These are phyloP conservation scores for Aphanomyces stellatus DNA, from an alignment of 352 stramenopile genomes.

Conservation along the genomic window DNA sequence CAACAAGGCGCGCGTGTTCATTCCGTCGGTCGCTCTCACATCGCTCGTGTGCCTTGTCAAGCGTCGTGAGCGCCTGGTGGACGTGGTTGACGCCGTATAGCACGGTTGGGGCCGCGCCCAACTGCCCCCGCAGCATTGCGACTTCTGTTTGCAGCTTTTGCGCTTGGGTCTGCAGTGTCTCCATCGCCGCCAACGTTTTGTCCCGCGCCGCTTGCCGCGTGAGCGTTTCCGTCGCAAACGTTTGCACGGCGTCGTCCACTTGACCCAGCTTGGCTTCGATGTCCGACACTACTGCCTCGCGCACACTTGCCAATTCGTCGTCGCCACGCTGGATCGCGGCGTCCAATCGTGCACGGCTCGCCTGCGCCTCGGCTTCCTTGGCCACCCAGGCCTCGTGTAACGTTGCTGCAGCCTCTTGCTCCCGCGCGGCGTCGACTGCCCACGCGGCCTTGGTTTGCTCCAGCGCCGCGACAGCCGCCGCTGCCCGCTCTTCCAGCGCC, in stretches of 20 bases:
- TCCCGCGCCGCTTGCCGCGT: constrained; percentile 35
- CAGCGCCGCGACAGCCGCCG: no score
- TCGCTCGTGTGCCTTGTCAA: not conserved
- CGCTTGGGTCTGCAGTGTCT: not conserved
- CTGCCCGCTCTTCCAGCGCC: no score
- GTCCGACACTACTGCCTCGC: constrained; percentile 28
- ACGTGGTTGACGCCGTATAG: constrained; percentile 13
- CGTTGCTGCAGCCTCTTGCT: no score
- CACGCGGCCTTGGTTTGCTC: no score
- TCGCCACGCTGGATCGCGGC: constrained; percentile 29
- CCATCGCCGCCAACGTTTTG: not conserved
- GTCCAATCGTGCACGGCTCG: no score
- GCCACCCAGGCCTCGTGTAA: no score
- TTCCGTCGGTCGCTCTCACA: constrained; percentile 16
- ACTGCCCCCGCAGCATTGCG: constrained; percentile 3
- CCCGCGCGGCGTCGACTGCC: no score
- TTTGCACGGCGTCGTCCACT: constrained; percentile 33
- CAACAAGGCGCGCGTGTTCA: not conserved
- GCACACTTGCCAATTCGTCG: constrained; percentile 29
- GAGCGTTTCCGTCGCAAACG: constrained; percentile 29
- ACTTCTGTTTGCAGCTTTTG: constrained; percentile 15
- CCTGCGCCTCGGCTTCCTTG: no score
- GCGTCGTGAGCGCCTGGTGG: not conserved
- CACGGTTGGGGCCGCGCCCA: not conserved
- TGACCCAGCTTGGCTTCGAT: constrained; percentile 39